Evolutionary conservation across 2,329 filamentous ascomycete genomes (phyloP).

Genomic region (Eurotiales sp.): DNA sequence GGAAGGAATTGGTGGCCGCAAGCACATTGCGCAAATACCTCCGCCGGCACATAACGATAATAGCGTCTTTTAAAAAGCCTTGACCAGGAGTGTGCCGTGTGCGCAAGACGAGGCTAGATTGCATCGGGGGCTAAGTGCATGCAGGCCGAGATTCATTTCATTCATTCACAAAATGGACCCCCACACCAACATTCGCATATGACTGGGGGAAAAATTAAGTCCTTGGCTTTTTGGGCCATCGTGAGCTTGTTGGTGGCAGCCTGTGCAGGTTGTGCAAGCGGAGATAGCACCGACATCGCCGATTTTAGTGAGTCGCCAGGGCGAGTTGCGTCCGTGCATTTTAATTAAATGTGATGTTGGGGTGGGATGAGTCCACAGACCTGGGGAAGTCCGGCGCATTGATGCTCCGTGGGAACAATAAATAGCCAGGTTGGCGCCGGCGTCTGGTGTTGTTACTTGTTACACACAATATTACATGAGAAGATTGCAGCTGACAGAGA

Average conservation of each 20-base stretch:
- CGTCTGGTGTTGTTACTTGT: too few relatives aligned
- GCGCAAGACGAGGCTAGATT: neutral
- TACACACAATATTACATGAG: too few relatives aligned
- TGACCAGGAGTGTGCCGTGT: neutral
- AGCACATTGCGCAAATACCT: neutral
- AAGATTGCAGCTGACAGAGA: too few relatives aligned
- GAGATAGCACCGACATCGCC: conserved; percentile 2
- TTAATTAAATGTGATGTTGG: neutral
- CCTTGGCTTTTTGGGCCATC: neutral
- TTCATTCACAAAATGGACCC: neutral
- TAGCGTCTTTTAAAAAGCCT: neutral
- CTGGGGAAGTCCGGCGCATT: neutral
- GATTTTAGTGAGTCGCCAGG: neutral
- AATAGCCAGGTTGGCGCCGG: too few relatives aligned
- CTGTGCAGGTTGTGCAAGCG: neutral
- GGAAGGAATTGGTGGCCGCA: neutral
- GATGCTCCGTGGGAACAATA: too few relatives aligned
- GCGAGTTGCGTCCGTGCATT: conserved; percentile 4
- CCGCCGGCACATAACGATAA: neutral
- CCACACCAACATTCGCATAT: conserved; percentile 8
- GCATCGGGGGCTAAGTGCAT: neutral
- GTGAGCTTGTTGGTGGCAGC: conserved; percentile 2
- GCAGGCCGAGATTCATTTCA: too few relatives aligned
- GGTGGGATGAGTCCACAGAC: conserved; percentile 5
- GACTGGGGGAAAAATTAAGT: conserved; percentile 12